phyloP scores from a whole-genome alignment of 2,329 filamentous ascomycete species.

The Clonostachys sp. region DNA sequence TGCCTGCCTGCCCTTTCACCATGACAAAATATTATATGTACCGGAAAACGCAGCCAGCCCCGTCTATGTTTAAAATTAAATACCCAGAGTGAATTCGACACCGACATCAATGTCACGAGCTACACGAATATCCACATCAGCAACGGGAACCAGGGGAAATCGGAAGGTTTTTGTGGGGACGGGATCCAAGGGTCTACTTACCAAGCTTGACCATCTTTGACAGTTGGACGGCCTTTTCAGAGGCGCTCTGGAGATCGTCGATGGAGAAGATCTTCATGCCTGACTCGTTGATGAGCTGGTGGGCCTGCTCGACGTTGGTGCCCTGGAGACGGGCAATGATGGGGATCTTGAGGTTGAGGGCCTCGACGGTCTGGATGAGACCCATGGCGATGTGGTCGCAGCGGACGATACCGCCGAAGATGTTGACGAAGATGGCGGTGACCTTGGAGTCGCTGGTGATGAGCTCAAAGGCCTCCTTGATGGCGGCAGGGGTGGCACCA shows the following conservation, averaged over 20 bases:
- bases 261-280: conserved; percentile 99
- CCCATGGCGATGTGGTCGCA: conserved; percentile 97
- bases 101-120: conserved; percentile 96
- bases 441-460: conserved; percentile 99
- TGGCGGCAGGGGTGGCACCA: conserved; percentile 93
- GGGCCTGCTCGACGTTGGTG: conserved; percentile 95
- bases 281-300: conserved; percentile 91
- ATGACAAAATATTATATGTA: background rate
- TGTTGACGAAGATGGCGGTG: conserved; percentile 99
- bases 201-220: conserved; percentile 99
- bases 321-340: conserved; percentile 97
- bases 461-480: conserved; percentile 96
- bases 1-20: background rate
- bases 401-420: conserved; percentile 97
- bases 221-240: conserved; percentile 97
- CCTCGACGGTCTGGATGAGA: conserved; percentile 89
- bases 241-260: conserved; percentile 93
- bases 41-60: background rate
- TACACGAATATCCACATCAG: conserved; percentile 97
- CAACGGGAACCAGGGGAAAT: conserved; percentile 44
- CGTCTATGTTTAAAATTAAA: conserved; percentile 48
- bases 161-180: background rate
- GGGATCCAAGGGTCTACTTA: conserved; percentile 38
- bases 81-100: conserved; percentile 91
- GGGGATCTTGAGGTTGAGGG: conserved; percentile 92